Evolutionary conservation across 768 basidiomycete genomes (phyloP).

Genomic region (Mrakia frigida): DNA sequence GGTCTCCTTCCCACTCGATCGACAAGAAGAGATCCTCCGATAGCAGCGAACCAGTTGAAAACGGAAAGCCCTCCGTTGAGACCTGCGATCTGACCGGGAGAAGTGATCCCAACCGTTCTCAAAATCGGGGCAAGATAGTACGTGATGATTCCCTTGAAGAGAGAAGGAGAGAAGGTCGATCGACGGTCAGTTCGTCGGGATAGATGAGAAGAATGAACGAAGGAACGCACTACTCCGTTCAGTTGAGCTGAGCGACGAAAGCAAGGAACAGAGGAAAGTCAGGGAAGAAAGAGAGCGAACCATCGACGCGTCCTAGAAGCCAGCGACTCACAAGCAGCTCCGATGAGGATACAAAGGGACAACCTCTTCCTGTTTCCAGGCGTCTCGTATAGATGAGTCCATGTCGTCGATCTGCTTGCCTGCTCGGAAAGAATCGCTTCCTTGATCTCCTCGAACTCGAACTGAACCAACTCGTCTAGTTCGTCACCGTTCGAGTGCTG

Average conservation of each 20-base stretch:
- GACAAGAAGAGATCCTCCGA: background rate
- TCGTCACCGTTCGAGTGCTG: background rate
- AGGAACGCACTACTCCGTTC: background rate
- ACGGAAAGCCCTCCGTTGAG: background rate
- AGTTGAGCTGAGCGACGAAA: background rate
- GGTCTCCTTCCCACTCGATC: background rate
- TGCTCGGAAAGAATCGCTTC: background rate
- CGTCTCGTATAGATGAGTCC: background rate
- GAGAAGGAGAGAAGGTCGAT: background rate
- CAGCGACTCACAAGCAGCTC: background rate
- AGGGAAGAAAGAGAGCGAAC: background rate
- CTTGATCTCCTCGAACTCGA: slow-evolving; percentile 8
- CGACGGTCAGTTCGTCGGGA: background rate
- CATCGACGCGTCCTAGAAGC: background rate
- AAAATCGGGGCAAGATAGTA: background rate
- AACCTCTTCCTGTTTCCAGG: background rate
- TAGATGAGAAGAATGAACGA: background rate
- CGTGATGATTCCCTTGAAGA: background rate
- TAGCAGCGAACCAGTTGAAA: background rate
- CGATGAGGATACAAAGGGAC: background rate
- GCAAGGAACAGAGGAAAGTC: background rate
- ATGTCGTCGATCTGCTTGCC: background rate
- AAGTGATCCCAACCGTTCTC: background rate
- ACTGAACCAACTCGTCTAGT: background rate
- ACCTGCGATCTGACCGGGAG: background rate